Conservation (phyloP, 2,329 filamentous ascomycete genomes). For the Sporothrix humicola region DNA sequence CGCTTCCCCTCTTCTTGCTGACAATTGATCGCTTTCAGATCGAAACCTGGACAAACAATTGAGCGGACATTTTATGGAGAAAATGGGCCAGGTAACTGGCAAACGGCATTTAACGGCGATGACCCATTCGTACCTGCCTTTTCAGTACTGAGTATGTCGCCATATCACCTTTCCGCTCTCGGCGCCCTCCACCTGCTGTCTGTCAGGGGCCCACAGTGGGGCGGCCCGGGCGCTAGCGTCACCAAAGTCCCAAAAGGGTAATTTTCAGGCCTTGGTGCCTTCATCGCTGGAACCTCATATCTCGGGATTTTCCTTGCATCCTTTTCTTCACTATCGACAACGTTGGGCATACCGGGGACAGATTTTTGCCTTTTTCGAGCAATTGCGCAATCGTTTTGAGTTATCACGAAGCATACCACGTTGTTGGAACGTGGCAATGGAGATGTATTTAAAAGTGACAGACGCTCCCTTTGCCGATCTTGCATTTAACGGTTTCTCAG, state of each 20-base stretch:
- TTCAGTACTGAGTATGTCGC: background rate
- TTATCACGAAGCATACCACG: background rate
- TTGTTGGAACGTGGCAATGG: background rate
- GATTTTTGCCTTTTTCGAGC: background rate
- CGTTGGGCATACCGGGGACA: no score
- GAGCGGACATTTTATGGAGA: background rate
- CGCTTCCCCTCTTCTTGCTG: background rate
- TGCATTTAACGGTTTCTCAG: background rate
- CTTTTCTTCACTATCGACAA: background rate
- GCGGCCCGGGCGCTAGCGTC: slow-evolving; percentile 12
- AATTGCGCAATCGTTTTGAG: slow-evolving; percentile 11
- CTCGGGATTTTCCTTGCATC: background rate
- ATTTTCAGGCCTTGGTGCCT: slow-evolving; percentile 22
- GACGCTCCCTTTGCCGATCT: background rate
- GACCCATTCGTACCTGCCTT: background rate
- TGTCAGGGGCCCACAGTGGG: background rate
- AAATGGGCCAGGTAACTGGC: slow-evolving; percentile 2
- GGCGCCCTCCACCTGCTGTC: background rate
- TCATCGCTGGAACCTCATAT: slow-evolving; percentile 14
- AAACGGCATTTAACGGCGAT: background rate
- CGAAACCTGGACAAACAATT: background rate
- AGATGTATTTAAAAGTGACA: no score
- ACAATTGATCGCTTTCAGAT: background rate
- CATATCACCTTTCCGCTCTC: background rate
- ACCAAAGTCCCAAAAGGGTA: slow-evolving; percentile 1